Percentiles rank a stretch among this genome's conserved stretches.
These are phyloP conservation scores for Aureobasidium sp. DNA, from an alignment of 2,329 filamentous ascomycete genomes.

Conservation along the genomic window DNA sequence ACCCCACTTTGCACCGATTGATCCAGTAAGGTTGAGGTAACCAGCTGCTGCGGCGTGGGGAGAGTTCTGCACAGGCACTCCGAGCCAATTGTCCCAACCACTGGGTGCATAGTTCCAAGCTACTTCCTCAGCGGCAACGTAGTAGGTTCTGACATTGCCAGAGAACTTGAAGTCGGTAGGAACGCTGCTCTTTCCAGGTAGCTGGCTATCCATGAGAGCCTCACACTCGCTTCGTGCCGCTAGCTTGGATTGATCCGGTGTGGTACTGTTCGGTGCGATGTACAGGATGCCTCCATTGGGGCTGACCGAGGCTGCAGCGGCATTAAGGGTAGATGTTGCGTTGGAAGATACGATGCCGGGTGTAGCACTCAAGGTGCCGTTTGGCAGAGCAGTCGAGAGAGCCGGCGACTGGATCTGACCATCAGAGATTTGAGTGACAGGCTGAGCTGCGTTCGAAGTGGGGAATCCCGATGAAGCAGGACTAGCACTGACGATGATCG, in stretches of 20 bases:
- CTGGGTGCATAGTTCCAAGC: slow-evolving; percentile 25
- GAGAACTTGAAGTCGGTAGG: slow-evolving; percentile 21
- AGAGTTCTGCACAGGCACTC: slow-evolving; percentile 15
- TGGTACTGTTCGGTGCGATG: neutral
- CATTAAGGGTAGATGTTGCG: neutral
- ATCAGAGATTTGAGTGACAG: slow-evolving; percentile 4
- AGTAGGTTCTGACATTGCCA: slow-evolving; percentile 23
- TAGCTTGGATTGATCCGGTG: neutral
- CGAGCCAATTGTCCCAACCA: slow-evolving; percentile 26
- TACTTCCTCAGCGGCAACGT: slow-evolving; percentile 24
- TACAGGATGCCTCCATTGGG: slow-evolving; percentile 6
- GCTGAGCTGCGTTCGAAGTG: neutral
- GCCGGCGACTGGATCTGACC: neutral
- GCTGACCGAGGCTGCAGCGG: neutral
- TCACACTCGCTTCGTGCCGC: neutral
- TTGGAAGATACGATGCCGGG: neutral
- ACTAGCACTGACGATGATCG: neutral
- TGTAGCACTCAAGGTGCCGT: neutral
- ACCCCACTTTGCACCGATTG: slow-evolving; percentile 18
- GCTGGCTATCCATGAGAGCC: slow-evolving; percentile 16
- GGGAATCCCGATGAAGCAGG: neutral
- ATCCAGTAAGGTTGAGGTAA: slow-evolving; percentile 19
- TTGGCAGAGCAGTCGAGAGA: neutral
- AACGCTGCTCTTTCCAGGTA: slow-evolving; percentile 17
- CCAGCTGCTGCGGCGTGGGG: slow-evolving; percentile 15